These are phyloP conservation scores for Yamadazyma dendronema DNA, from an alignment of 1,139 yeast genomes.

Conservation along the genomic window DNA sequence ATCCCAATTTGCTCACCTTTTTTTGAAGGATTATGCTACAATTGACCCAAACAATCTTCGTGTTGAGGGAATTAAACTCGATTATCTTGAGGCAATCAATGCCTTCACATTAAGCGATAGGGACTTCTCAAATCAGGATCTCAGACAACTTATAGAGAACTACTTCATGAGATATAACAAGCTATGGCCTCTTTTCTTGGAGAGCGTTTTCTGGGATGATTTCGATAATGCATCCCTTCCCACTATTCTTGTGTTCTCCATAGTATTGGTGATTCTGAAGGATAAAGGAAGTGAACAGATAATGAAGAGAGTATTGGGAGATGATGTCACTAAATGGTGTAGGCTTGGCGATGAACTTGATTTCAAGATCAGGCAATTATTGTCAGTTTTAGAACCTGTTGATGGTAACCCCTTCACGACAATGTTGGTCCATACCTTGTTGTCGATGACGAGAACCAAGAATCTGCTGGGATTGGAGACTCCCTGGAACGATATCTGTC, in stretches of 20 bases:
- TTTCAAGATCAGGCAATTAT: slow-evolving; percentile 31
- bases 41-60: not conserved
- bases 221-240: slow-evolving; percentile 22
- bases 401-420: slow-evolving; percentile 4
- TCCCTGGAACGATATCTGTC: slow-evolving; percentile 24
- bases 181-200: slow-evolving; percentile 32
- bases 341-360: slow-evolving; percentile 27
- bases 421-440: slow-evolving; percentile 3
- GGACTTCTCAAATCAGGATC: slow-evolving; percentile 20
- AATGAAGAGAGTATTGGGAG: slow-evolving; percentile 10
- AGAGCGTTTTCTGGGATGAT: slow-evolving; percentile 28
- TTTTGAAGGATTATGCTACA: not conserved
- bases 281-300: slow-evolving; percentile 25
- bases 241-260: slow-evolving; percentile 23
- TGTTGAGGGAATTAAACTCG: not conserved
- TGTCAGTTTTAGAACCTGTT: slow-evolving; percentile 19
- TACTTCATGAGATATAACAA: slow-evolving; percentile 31
- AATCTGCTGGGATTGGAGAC: not conserved
- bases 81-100: slow-evolving; percentile 17
- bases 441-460: slow-evolving; percentile 1
- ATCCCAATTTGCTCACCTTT: not conserved
- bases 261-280: slow-evolving; percentile 27
- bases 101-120: slow-evolving; percentile 29
- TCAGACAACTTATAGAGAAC: slow-evolving; percentile 21
- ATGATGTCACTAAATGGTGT: slow-evolving; percentile 6